Evolutionary conservation across 1,284 basidiomycete species (phyloP).

Genomic region (Athelia sp.): DNA sequence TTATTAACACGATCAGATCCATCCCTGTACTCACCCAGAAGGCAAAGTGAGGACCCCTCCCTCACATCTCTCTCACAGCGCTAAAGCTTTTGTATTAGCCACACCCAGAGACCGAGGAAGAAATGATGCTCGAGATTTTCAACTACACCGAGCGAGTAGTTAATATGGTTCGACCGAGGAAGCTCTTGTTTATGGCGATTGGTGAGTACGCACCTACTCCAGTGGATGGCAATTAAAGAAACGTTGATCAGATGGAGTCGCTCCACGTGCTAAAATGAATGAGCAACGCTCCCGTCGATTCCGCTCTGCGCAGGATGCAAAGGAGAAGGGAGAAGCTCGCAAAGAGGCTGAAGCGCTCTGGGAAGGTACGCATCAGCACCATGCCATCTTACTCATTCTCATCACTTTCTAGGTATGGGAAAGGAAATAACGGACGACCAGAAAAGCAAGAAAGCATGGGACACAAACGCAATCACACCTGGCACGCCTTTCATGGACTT

Average conservation of each 20-base stretch:
- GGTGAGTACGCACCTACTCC: slow-evolving; percentile 43
- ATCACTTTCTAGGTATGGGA: slow-evolving; percentile 68
- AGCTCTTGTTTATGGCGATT: slow-evolving; percentile 97
- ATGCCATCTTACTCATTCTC: not conserved
- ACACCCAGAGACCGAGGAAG: slow-evolving; percentile 95
- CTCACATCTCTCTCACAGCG: slow-evolving; percentile 5
- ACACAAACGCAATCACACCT: slow-evolving; percentile 98
- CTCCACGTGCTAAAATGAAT: slow-evolving; percentile 99
- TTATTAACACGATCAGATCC: slow-evolving; percentile 54
- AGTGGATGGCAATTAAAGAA: not conserved
- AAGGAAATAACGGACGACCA: slow-evolving; percentile 84
- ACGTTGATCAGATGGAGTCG: slow-evolving; percentile 89
- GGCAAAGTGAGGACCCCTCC: slow-evolving; percentile 63
- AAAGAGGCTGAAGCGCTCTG: slow-evolving; percentile 81
- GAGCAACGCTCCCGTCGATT: slow-evolving; percentile 97
- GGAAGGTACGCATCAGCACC: slow-evolving; percentile 56
- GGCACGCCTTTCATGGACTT: slow-evolving; percentile 99
- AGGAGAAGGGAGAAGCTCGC: slow-evolving; percentile 86
- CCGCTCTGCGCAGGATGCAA: slow-evolving; percentile 91
- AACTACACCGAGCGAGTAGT: slow-evolving; percentile 96
- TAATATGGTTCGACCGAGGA: slow-evolving; percentile 94
- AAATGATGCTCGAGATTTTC: slow-evolving; percentile 99
- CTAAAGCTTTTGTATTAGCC: slow-evolving; percentile 41
- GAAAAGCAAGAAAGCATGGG: slow-evolving; percentile 87
- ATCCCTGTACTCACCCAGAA: slow-evolving; percentile 98